Percentiles rank a stretch among this genome's conserved stretches.
These are phyloP conservation scores for Dioscorea dumetorum DNA, from an alignment of 106 monocot species.

Conservation along the genomic window DNA sequence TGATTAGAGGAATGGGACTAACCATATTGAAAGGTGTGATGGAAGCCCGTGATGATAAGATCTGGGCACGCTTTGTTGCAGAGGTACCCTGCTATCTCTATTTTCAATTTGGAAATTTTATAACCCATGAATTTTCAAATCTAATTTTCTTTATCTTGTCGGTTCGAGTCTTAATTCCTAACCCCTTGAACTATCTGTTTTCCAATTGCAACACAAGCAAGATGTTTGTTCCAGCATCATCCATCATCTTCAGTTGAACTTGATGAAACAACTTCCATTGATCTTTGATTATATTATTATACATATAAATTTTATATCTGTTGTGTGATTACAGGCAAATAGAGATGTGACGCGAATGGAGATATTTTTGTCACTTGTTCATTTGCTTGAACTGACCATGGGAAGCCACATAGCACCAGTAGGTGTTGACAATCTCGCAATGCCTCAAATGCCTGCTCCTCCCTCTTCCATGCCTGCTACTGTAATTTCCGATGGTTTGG, in stretches of 20 bases:
- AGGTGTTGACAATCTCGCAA: conserved; percentile 19
- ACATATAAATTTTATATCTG: neutral
- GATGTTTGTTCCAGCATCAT: neutral
- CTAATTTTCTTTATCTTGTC: neutral
- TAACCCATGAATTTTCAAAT: no score
- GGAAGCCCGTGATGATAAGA: conserved; percentile 68
- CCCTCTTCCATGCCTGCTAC: conserved; percentile 38
- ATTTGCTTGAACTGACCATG: conserved; percentile 43
- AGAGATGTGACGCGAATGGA: conserved; percentile 91
- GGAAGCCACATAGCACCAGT: conserved; percentile 9
- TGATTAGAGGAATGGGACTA: conserved; percentile 81
- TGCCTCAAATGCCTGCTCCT: conserved; percentile 5
- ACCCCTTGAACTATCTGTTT: neutral
- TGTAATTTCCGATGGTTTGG: conserved; percentile 16
- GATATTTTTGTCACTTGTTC: conserved; percentile 71
- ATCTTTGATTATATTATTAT: neutral
- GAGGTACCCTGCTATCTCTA: conserved; percentile 43
- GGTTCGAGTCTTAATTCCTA: neutral
- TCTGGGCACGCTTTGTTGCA: conserved; percentile 92
- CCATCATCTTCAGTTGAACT: no score
- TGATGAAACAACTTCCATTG: neutral
- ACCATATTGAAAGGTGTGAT: conserved; percentile 93
- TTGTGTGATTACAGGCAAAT: conserved; percentile 56
- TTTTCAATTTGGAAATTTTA: neutral
- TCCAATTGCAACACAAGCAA: neutral